These are phyloP conservation scores for Phytophthora meadii DNA, from an alignment of 352 stramenopile species.

Conservation along the genomic window DNA sequence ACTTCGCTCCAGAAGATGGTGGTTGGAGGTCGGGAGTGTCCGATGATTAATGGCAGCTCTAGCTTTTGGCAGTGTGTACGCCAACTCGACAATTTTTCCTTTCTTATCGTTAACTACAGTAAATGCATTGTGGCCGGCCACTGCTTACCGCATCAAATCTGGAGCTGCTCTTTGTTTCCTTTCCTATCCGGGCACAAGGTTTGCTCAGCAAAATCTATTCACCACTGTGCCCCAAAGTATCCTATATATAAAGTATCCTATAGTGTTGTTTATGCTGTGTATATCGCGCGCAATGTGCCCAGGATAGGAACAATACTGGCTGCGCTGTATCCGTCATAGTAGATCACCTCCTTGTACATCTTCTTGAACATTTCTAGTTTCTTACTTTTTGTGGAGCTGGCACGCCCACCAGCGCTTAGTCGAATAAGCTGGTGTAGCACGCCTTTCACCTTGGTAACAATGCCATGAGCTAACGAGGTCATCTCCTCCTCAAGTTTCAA, in stretches of 20 bases:
- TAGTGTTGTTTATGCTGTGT: constrained; percentile 20
- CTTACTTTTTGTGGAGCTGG: constrained; percentile 40
- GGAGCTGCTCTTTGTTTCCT: too few species aligned
- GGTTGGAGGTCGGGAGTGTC: constrained; percentile 3
- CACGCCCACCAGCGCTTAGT: constrained; percentile 28
- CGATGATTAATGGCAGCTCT: constrained; percentile 7
- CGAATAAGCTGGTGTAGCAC: constrained; percentile 75
- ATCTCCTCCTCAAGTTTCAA: constrained; percentile 41
- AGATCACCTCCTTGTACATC: constrained; percentile 90
- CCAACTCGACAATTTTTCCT: constrained; percentile 7
- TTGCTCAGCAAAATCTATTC: too few species aligned
- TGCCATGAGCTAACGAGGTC: constrained; percentile 43
- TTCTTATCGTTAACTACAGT: constrained; percentile 24
- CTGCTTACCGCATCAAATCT: not conserved
- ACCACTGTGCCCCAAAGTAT: too few species aligned
- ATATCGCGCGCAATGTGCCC: constrained; percentile 64
- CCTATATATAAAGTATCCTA: not conserved
- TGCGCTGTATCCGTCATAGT: constrained; percentile 60
- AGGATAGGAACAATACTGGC: constrained; percentile 59
- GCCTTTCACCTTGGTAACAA: constrained; percentile 64
- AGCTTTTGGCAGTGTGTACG: constrained; percentile 10
- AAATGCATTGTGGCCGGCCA: constrained; percentile 19
- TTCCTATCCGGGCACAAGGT: too few species aligned
- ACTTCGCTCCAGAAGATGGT: not conserved
- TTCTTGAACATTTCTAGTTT: constrained; percentile 80